These are phyloP conservation scores for Annulohypoxylon bovei DNA, from an alignment of 495 filamentous ascomycete species.

Conservation along the genomic window DNA sequence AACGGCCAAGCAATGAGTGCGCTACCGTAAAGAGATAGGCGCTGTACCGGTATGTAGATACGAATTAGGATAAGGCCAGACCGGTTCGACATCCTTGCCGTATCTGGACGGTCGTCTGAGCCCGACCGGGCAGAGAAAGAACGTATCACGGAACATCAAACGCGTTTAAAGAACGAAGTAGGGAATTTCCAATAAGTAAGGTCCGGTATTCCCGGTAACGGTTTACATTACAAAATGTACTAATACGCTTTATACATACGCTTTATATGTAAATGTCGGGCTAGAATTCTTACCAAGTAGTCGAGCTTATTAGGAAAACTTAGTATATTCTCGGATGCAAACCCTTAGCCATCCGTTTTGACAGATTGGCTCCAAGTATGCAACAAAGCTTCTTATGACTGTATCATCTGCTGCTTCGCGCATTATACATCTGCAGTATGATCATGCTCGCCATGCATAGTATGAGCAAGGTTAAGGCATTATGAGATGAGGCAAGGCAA, in stretches of 20 bases:
- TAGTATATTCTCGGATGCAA: neutral
- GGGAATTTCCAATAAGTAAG: no score
- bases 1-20: neutral
- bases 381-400: constrained; percentile 1
- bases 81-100: neutral
- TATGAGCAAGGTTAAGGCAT: neutral
- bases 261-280: neutral
- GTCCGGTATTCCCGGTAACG: no score
- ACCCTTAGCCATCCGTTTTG: neutral
- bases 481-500: neutral
- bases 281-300: neutral
- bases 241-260: no score
- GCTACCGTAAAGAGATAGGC: neutral
- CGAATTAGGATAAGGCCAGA: neutral
- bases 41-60: neutral
- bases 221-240: neutral
- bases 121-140: neutral
- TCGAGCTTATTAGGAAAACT: constrained; percentile 1
- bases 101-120: neutral
- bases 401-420: neutral
- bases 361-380: neutral
- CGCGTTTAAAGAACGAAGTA: no score
- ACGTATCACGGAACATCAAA: neutral
- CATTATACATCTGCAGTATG: neutral
- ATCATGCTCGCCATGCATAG: neutral